phyloP scores from a whole-genome alignment of 2,329 filamentous ascomycete genomes.

The Xylariales sp. region DNA sequence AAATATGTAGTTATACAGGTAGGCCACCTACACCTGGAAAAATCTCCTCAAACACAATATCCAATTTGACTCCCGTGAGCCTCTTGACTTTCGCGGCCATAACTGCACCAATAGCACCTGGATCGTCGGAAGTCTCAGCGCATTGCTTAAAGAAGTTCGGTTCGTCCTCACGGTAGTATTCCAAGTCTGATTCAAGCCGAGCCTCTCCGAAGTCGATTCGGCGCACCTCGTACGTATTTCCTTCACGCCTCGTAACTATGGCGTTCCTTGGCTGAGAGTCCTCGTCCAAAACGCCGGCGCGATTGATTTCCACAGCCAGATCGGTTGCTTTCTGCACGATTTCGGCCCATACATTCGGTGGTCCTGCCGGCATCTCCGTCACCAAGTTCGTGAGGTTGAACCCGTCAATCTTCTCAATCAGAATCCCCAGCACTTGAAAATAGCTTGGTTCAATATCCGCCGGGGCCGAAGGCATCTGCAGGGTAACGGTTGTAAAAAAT shows the following conservation, averaged over 20 bases:
- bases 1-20: not conserved
- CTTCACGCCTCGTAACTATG: slow-evolving; percentile 2
- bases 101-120: not conserved
- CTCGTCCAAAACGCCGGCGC: not conserved
- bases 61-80: slow-evolving; percentile 3
- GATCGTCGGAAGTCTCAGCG: not conserved
- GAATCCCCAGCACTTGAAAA: slow-evolving; percentile 17
- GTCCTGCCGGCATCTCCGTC: not conserved
- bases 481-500: not conserved
- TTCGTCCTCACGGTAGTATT: not conserved
- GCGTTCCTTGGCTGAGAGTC: slow-evolving; percentile 19
- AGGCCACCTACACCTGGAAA: not conserved
- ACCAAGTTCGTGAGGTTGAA: slow-evolving; percentile 10
- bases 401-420: slow-evolving; percentile 16
- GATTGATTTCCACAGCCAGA: not conserved
- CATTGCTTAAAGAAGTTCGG: slow-evolving; percentile 7
- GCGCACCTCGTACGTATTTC: not conserved
- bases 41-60: not conserved
- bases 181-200: not conserved
- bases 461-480: slow-evolving; percentile 13
- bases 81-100: slow-evolving; percentile 7
- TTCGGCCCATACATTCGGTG: not conserved
- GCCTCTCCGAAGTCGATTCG: slow-evolving; percentile 15
- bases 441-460: not conserved
- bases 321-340: slow-evolving; percentile 6